These are phyloP conservation scores for Staphylotrichum longicolle DNA, from an alignment of 495 filamentous ascomycete species.

Conservation along the genomic window DNA sequence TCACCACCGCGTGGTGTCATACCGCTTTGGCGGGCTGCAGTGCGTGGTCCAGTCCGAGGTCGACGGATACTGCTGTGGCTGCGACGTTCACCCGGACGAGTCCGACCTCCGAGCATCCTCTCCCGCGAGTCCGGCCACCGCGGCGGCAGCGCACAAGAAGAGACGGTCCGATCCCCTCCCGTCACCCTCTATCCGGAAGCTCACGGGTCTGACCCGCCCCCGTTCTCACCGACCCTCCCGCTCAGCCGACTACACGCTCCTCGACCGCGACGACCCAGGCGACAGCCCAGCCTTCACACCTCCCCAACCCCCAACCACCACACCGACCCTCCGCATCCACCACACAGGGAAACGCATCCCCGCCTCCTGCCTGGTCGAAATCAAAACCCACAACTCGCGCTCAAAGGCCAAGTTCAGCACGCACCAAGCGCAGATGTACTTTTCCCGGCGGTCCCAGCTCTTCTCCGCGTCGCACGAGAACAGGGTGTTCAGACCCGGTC, in stretches of 20 bases:
- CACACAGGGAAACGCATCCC: slow-evolving; percentile 21
- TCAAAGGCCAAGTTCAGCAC: slow-evolving; percentile 11
- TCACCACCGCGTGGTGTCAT: slow-evolving; percentile 32
- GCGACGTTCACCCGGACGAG: slow-evolving; percentile 4
- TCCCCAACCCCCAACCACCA: not conserved
- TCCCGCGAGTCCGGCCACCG: not conserved
- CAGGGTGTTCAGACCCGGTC: slow-evolving; percentile 15
- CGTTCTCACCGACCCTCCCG: not conserved
- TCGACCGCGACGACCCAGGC: slow-evolving; percentile 29
- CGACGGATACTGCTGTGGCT: slow-evolving; percentile 26
- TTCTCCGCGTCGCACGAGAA: slow-evolving; percentile 20
- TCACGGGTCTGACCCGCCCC: too few species aligned
- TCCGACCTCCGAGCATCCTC: not conserved
- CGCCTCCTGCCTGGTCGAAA: slow-evolving; percentile 24
- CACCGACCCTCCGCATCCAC: slow-evolving; percentile 14
- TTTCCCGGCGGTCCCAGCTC: slow-evolving; percentile 20
- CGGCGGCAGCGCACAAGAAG: not conserved
- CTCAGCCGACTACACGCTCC: slow-evolving; percentile 7
- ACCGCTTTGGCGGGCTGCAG: slow-evolving; percentile 24
- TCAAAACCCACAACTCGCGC: slow-evolving; percentile 25
- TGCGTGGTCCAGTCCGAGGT: slow-evolving; percentile 30
- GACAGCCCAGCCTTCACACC: slow-evolving; percentile 11
- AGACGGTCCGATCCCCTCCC: not conserved
- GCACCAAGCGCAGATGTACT: slow-evolving; percentile 29
- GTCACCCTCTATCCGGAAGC: not conserved